phyloP scores from a whole-genome alignment of 768 basidiomycete genomes.

The Boletus eberwhitei region DNA sequence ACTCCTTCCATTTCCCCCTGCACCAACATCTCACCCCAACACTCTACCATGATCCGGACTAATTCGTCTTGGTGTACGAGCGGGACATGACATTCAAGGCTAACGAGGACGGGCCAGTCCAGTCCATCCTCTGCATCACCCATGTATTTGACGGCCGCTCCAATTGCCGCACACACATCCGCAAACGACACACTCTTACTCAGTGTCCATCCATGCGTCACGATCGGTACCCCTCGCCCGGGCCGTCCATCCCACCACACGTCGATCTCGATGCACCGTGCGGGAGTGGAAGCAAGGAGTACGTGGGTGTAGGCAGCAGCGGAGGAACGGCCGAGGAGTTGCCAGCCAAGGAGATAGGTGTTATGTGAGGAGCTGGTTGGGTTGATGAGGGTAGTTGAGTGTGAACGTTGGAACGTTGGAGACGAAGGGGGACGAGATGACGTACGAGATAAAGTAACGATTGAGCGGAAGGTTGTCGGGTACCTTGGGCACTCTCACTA shows the following conservation, averaged over 20 bases:
- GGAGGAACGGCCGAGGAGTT: slow-evolving; percentile 53
- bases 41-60: slow-evolving; percentile 47
- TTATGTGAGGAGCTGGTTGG: slow-evolving; percentile 53
- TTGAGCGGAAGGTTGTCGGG: slow-evolving; percentile 48
- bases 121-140: slow-evolving; percentile 17
- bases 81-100: slow-evolving; percentile 61
- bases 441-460: slow-evolving; percentile 55
- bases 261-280: slow-evolving; percentile 65
- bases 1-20: slow-evolving; percentile 17
- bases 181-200: slow-evolving; percentile 49
- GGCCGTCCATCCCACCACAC: slow-evolving; percentile 51
- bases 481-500: slow-evolving; percentile 30
- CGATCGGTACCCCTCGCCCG: slow-evolving; percentile 44
- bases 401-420: background rate
- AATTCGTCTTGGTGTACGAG: slow-evolving; percentile 48
- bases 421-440: background rate
- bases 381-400: background rate
- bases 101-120: slow-evolving; percentile 58
- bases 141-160: slow-evolving; percentile 17
- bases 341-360: slow-evolving; percentile 59
- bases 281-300: slow-evolving; percentile 37
- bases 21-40: slow-evolving; percentile 54
- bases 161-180: slow-evolving; percentile 45
- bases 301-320: slow-evolving; percentile 55
- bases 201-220: slow-evolving; percentile 62